Evolutionary conservation across 2,329 filamentous ascomycete genomes (phyloP).

Genomic region (Colletotrichum sp.): DNA sequence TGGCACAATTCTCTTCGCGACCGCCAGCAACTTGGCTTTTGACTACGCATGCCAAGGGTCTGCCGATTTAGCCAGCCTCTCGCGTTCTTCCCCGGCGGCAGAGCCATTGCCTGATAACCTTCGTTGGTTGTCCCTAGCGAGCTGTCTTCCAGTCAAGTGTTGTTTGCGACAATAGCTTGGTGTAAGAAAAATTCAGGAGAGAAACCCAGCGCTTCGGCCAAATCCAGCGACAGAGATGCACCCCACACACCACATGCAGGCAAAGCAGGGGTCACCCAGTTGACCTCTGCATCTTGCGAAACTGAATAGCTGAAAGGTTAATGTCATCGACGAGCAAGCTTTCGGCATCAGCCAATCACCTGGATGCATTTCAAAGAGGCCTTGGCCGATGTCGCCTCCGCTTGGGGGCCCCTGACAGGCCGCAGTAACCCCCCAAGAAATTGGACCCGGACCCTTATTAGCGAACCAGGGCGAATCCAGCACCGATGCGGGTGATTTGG

Average conservation of each 20-base stretch:
- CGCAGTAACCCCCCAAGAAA: conserved; percentile 7
- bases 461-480: conserved; percentile 1
- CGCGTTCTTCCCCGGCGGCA: background rate
- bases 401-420: conserved; percentile 9
- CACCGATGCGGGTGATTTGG: conserved; percentile 21
- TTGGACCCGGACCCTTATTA: conserved; percentile 19
- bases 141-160: background rate
- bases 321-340: conserved; percentile 23
- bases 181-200: conserved; percentile 19
- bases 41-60: background rate
- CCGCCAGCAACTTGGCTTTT: background rate
- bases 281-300: conserved; percentile 15
- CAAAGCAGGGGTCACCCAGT: conserved; percentile 12
- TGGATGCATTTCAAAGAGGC: conserved; percentile 23
- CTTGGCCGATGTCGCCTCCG: conserved; percentile 24
- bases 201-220: conserved; percentile 14
- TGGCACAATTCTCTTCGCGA: background rate
- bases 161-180: conserved; percentile 11
- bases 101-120: background rate
- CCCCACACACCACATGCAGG: conserved; percentile 21
- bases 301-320: conserved; percentile 21
- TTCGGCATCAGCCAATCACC: conserved; percentile 22
- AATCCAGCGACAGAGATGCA: conserved; percentile 17
- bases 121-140: background rate
- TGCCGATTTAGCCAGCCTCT: background rate